Base-by-base conservation (phyloP, 441 rosid genomes). In the Pelargonium cotyledonis region DNA sequence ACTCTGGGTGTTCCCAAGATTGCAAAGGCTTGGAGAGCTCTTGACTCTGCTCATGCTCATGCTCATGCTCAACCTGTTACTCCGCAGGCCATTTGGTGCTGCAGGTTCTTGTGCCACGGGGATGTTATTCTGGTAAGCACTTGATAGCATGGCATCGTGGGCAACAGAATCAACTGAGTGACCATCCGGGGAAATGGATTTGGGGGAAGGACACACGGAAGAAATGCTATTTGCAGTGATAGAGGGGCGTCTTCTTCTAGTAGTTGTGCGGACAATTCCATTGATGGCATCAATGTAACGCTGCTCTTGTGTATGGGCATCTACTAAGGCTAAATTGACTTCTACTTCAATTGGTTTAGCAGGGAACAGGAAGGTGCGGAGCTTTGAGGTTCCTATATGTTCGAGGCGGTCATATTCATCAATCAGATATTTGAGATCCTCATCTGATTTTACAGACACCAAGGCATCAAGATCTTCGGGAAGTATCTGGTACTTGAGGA, bases 351-450 rank as follows among this genome's bases (percentile, higher is more conserved):
- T 16, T 0, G 85, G 87, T 40, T 57, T 80, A 31, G 81, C 47
- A 19, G 93, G 90, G 78, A 89, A 88, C 77, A 91, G 71, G 75
- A 86, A 93, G 5, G 88, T 76, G 46, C 92, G 81, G 8, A 88
- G 82, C 76, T 82, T 84, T 0, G 91, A 76, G 41, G 75, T 75
- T 44, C 90, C 85, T 77, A 73, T 80, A 6, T 40, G 77, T 51
- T 75, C 90, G 26, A 83, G 89, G 6, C 85, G 89, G 35, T 79
- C 76, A 29, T 80, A 75, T 67, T 94, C 96, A 0, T 94, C 95
- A 9, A 94, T 44, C 97, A 94, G 88, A 75, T 87, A 89, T 74
- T 80, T 84, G n/a, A 91, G 73, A 80, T 91, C 98, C 75, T 94
- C 95, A 8, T 89, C 88, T 0, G 84, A 82, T 72, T 75, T 80